Percentiles rank a stretch among this genome's conserved stretches.
Evolutionary conservation across 768 basidiomycete species (phyloP).

Genomic region (Tubosaeta sp.): DNA sequence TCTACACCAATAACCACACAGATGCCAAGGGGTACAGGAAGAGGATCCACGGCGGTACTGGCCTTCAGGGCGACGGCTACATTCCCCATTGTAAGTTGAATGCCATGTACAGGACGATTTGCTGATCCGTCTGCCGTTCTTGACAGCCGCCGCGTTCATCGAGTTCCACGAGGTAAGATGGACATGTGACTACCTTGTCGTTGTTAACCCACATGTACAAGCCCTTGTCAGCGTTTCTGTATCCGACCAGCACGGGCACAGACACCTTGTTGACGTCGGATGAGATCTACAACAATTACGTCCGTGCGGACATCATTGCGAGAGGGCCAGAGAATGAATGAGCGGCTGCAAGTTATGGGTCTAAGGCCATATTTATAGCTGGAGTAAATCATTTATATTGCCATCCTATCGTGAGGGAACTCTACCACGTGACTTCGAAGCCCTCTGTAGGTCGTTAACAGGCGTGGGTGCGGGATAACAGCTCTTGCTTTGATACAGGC

Average conservation of each 20-base stretch:
- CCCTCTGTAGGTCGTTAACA: no score
- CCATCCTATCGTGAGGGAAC: background rate
- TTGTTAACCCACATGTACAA: background rate
- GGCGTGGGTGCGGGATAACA: no score
- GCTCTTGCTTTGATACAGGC: no score
- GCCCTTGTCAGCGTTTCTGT: constrained; percentile 65
- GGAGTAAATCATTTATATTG: background rate
- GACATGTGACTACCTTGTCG: background rate
- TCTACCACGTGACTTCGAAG: background rate
- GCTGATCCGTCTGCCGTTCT: background rate
- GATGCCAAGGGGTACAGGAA: constrained; percentile 51
- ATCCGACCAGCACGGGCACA: constrained; percentile 49
- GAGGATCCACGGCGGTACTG: constrained; percentile 74
- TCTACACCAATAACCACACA: constrained; percentile 61
- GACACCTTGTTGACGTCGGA: constrained; percentile 67
- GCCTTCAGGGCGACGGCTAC: constrained; percentile 56
- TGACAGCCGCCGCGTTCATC: constrained; percentile 56
- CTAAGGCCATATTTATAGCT: background rate
- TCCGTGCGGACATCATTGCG: constrained; percentile 49
- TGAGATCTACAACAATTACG: constrained; percentile 72
- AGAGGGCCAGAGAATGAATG: constrained; percentile 10
- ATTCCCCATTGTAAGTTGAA: constrained; percentile 46
- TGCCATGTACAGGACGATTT: background rate
- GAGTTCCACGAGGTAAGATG: constrained; percentile 60
- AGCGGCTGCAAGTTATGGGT: background rate